Percentiles rank a stretch among this genome's conserved stretches.
phyloP scores from a whole-genome alignment of 352 stramenopile genomes.

The Globisporangium lucens region DNA sequence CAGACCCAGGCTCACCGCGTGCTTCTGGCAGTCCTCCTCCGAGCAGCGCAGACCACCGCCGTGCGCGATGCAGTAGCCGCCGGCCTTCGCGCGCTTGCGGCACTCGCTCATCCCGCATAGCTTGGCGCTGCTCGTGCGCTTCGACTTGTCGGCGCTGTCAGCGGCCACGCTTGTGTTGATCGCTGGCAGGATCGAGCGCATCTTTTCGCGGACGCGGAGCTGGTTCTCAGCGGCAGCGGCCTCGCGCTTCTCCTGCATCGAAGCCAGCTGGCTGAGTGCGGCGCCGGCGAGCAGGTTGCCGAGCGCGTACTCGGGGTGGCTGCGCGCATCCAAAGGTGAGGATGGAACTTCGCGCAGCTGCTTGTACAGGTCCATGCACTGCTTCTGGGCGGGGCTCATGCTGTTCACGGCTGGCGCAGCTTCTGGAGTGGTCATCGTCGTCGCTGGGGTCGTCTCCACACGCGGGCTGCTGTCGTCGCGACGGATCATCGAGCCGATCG shows the following conservation, averaged over 20 bases:
- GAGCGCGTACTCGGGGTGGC: conserved; percentile 29
- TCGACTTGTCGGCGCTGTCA: conserved; percentile 32
- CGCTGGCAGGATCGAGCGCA: conserved; percentile 24
- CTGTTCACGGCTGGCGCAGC: conserved; percentile 2
- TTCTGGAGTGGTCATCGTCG: conserved; percentile 15
- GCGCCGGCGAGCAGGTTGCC: conserved; percentile 47
- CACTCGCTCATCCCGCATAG: conserved; percentile 73
- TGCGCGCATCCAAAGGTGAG: conserved; percentile 18
- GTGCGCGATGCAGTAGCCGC: conserved; percentile 78
- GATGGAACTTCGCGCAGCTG: conserved; percentile 41
- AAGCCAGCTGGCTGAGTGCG: conserved; percentile 44
- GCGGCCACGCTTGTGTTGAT: conserved; percentile 12
- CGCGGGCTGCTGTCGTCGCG: conserved; percentile 34
- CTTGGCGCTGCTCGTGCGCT: conserved; percentile 63
- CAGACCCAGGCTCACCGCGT: conserved; percentile 76
- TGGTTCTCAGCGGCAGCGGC: conserved; percentile 5
- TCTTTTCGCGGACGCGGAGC: conserved; percentile 19
- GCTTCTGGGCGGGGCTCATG: conserved; percentile 57
- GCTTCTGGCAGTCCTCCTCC: conserved; percentile 68
- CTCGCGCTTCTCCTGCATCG: conserved; percentile 26
- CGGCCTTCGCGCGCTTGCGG: conserved; percentile 77
- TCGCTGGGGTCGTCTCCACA: conserved; percentile 1
- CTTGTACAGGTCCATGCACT: conserved; percentile 64
- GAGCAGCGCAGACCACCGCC: conserved; percentile 77
- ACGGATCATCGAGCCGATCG: conserved; percentile 67